Percentiles rank a stretch among this genome's conserved stretches.
Evolutionary conservation across 1,139 yeast species (phyloP).

Genomic region (Geotrichum klebahnii): DNA sequence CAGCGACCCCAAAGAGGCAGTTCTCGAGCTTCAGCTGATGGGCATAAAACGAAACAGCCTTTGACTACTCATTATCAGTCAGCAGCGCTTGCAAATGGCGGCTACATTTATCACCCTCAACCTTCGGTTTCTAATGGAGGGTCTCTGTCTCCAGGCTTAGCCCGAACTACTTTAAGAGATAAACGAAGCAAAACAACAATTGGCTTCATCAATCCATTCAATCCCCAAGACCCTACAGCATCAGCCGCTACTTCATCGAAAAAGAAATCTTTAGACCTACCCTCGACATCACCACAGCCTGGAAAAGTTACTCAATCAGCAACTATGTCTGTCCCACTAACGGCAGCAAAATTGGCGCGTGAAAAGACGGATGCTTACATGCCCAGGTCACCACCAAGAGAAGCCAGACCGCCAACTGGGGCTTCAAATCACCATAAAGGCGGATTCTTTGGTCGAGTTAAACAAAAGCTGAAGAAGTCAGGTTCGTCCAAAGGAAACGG

Average conservation of each 20-base stretch:
- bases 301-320: not conserved
- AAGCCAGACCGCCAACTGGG: conserved; percentile 5
- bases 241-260: too few species aligned
- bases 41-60: not conserved
- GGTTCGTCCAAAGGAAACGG: not conserved
- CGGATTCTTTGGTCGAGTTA: conserved; percentile 17
- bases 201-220: conserved; percentile 3
- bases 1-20: not conserved
- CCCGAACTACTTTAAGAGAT: conserved; percentile 3
- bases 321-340: conserved; percentile 8
- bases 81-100: conserved; percentile 3
- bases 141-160: not conserved
- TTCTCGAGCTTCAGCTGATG: too few species aligned
- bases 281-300: not conserved
- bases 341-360: conserved; percentile 17
- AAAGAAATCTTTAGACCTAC: not conserved
- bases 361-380: conserved; percentile 4
- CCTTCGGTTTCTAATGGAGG: not conserved
- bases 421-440: conserved; percentile 1
- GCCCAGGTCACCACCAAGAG: not conserved
- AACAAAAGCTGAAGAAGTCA: conserved; percentile 14
- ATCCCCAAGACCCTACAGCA: conserved; percentile 2
- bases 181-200: conserved; percentile 5
- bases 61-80: not conserved
- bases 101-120: conserved; percentile 3